phyloP scores from a whole-genome alignment of 2,329 filamentous ascomycete species.

The Myriosclerotinia scirpicola region DNA sequence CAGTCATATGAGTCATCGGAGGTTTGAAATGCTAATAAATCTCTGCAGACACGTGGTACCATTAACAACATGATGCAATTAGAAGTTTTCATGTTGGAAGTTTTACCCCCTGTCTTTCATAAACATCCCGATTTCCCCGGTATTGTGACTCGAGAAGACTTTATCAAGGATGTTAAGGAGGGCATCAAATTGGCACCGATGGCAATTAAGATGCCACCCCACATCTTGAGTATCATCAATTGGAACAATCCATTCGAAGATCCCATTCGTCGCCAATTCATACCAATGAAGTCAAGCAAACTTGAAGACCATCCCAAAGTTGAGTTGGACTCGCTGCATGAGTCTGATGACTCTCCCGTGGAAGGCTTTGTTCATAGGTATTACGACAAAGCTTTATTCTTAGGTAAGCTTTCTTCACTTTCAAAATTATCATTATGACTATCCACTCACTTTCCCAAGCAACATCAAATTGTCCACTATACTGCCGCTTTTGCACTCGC shows the following conservation, averaged over 20 bases:
- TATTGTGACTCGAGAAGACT: constrained; percentile 51
- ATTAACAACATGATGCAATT: constrained; percentile 38
- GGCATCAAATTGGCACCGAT: constrained; percentile 58
- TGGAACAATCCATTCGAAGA: constrained; percentile 60
- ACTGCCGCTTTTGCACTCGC: constrained; percentile 63
- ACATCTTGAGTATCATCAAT: constrained; percentile 58
- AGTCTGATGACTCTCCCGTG: constrained; percentile 56
- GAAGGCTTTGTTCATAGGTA: constrained; percentile 63
- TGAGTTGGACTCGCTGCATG: constrained; percentile 59
- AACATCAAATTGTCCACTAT: constrained; percentile 60
- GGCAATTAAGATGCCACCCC: constrained; percentile 60
- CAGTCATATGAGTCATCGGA: background rate
- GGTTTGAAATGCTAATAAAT: background rate
- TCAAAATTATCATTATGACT: background rate
- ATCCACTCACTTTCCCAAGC: constrained; percentile 45
- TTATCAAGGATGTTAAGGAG: constrained; percentile 53
- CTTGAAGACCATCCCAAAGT: constrained; percentile 54
- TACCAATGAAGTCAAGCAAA: constrained; percentile 55
- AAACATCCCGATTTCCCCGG: constrained; percentile 38
- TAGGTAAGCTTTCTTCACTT: constrained; percentile 47
- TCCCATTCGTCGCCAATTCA: constrained; percentile 60
- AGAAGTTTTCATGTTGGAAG: constrained; percentile 49
- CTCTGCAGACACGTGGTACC: constrained; percentile 4
- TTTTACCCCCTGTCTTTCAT: constrained; percentile 53
- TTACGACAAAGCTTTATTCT: constrained; percentile 60